Percentiles rank a stretch among this genome's conserved stretches.
phyloP scores from a whole-genome alignment of 176 grass and related monocot genomes.

The Ananas comosus region DNA sequence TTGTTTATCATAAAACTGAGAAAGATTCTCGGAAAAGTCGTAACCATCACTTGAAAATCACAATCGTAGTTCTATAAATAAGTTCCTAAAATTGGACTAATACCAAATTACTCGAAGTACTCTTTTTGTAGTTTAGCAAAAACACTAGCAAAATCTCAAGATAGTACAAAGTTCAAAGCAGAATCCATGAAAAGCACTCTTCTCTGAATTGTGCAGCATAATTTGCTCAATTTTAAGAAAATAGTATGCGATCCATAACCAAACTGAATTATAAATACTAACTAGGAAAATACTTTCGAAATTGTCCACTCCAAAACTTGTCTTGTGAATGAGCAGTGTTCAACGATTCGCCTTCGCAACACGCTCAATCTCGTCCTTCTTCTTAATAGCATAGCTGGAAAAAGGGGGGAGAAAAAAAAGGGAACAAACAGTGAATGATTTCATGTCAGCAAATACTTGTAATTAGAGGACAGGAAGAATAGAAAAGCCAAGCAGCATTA shows the following conservation, averaged over 20 bases:
- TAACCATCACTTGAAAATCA: too few species aligned
- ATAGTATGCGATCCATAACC: background rate
- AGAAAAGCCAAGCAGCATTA: too few species aligned
- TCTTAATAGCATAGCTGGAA: conserved; percentile 33
- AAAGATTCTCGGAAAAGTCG: too few species aligned
- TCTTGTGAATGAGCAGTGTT: background rate
- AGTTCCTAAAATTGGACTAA: too few species aligned
- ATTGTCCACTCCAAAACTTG: conserved; percentile 8
- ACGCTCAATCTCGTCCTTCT: conserved; percentile 46
- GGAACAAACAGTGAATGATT: background rate
- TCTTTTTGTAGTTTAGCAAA: too few species aligned
- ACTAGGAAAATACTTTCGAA: background rate
- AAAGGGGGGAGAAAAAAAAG: background rate
- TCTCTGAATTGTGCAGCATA: background rate
- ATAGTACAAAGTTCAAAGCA: too few species aligned
- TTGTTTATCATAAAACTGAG: too few species aligned
- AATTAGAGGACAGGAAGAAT: background rate
- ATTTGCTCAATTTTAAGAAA: background rate
- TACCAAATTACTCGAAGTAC: too few species aligned
- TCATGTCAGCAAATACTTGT: background rate
- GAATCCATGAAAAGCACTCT: background rate
- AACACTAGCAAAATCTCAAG: too few species aligned
- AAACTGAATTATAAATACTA: background rate
- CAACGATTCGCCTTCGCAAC: conserved; percentile 33
- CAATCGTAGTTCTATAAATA: too few species aligned